Percentiles rank a stretch among this genome's conserved stretches.
phyloP scores from a whole-genome alignment of 352 stramenopile species.

The Globisporangium acanthophoron region DNA sequence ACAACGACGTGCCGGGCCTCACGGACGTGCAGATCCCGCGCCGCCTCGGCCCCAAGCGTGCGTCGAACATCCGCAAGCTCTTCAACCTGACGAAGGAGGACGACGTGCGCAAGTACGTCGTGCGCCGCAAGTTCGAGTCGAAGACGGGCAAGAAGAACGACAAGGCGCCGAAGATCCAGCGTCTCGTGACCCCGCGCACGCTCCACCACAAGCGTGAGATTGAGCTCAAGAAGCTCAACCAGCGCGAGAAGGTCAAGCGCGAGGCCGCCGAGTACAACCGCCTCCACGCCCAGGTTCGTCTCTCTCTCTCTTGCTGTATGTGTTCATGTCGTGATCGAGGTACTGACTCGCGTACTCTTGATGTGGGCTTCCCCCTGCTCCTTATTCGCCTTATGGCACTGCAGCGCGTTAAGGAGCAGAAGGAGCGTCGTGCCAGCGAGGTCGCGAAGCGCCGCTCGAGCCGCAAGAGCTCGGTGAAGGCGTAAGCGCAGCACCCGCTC shows the following conservation, averaged over 20 bases:
- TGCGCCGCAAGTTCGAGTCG: conserved; percentile 97
- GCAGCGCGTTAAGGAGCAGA: conserved; percentile 97
- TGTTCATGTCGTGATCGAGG: neutral
- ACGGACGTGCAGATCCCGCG: conserved; percentile 96
- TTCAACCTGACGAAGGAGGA: conserved; percentile 99
- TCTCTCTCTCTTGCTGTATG: neutral
- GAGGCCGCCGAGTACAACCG: conserved; percentile 97
- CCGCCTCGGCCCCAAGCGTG: conserved; percentile 98
- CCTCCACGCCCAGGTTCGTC: conserved; percentile 90
- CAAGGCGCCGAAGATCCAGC: conserved; percentile 99
- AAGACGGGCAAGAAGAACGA: conserved; percentile 98
- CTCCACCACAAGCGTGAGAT: conserved; percentile 96
- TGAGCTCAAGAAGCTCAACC: conserved; percentile 76
- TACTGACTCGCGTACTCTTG: conserved; percentile 39
- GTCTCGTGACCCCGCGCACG: conserved; percentile 96
- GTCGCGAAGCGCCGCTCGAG: conserved; percentile 98
- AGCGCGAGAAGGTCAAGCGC: conserved; percentile 89
- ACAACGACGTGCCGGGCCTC: conserved; percentile 94
- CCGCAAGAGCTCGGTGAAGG: conserved; percentile 92
- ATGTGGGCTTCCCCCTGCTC: conserved; percentile 65
- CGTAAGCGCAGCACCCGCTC: conserved; percentile 41
- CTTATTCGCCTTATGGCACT: conserved; percentile 93
- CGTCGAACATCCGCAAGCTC: conserved; percentile 99
- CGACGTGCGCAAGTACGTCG: conserved; percentile 99
- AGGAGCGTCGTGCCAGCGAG: conserved; percentile 96